These are phyloP conservation scores for Eucalyptus erythrocorys DNA, from an alignment of 345 rosid genomes.

Conservation along the genomic window DNA sequence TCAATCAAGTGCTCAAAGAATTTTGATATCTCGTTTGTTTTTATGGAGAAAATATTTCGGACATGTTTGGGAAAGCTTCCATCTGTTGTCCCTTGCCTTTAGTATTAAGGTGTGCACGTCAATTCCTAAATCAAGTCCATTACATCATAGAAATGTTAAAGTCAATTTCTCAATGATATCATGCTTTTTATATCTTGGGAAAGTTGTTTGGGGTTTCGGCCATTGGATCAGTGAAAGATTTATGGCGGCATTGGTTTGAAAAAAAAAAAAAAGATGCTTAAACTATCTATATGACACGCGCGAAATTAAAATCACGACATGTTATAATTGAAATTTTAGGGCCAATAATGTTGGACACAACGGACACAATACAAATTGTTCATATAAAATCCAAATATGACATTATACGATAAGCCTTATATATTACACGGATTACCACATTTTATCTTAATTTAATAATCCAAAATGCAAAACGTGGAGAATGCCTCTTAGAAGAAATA, in stretches of 20 bases:
- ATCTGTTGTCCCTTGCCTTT: background rate
- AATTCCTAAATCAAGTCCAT: background rate
- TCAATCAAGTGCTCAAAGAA: background rate
- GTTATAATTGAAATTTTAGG: background rate
- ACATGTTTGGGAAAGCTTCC: background rate
- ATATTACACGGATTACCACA: background rate
- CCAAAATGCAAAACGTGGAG: background rate
- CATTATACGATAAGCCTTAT: fast-evolving
- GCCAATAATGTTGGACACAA: fast-evolving
- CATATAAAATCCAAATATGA: background rate
- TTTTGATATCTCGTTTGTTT: background rate
- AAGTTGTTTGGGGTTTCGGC: background rate
- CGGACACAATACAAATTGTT: fast-evolving
- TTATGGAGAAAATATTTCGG: background rate
- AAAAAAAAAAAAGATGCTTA: background rate
- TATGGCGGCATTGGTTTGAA: background rate
- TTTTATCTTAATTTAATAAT: background rate
- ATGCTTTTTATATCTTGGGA: background rate
- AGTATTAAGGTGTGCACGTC: background rate
- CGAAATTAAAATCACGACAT: background rate
- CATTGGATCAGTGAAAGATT: background rate
- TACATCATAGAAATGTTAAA: background rate
- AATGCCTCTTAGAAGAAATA: background rate
- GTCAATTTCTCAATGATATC: background rate
- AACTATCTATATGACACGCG: background rate